Evolutionary conservation across 2,329 filamentous ascomycete species (phyloP).

Genomic region (Sclerotinia nivalis): DNA sequence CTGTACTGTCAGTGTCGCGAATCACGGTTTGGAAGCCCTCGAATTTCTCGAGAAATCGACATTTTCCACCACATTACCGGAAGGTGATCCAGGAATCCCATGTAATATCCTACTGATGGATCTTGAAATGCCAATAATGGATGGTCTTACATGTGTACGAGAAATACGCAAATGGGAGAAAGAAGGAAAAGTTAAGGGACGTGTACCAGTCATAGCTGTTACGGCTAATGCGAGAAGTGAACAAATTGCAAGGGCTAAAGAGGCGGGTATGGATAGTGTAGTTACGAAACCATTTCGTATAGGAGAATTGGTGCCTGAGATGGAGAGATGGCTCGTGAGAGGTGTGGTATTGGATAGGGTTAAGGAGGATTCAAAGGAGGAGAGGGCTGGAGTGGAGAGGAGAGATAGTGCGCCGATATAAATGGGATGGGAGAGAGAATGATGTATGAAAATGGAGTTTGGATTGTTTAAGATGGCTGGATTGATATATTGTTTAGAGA

Average conservation of each 20-base stretch:
- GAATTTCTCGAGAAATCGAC: constrained; percentile 40
- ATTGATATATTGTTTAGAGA: background rate
- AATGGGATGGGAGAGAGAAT: no score
- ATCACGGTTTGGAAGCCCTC: constrained; percentile 58
- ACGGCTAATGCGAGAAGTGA: constrained; percentile 38
- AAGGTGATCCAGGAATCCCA: constrained; percentile 37
- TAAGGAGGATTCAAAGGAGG: constrained; percentile 7
- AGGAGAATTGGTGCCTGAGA: constrained; percentile 60
- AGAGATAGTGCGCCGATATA: constrained; percentile 15
- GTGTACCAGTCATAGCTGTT: constrained; percentile 42
- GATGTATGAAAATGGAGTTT: constrained; percentile 5
- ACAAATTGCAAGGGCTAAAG: constrained; percentile 33
- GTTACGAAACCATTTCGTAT: constrained; percentile 73
- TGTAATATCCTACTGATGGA: constrained; percentile 71
- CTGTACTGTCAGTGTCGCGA: constrained; percentile 49
- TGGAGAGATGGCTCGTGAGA: constrained; percentile 43
- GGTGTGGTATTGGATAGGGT: background rate
- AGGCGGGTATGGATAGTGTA: constrained; percentile 54
- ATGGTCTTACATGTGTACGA: constrained; percentile 65
- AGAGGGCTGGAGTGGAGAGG: constrained; percentile 8
- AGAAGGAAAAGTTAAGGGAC: constrained; percentile 52
- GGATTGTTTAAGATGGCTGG: background rate
- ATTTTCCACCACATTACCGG: constrained; percentile 32
- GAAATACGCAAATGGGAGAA: constrained; percentile 60
- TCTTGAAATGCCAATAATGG: constrained; percentile 73